Percentiles rank a stretch among this genome's conserved stretches.
These are phyloP conservation scores for Cardamine occulta DNA, from an alignment of 345 rosid genomes.

Conservation along the genomic window DNA sequence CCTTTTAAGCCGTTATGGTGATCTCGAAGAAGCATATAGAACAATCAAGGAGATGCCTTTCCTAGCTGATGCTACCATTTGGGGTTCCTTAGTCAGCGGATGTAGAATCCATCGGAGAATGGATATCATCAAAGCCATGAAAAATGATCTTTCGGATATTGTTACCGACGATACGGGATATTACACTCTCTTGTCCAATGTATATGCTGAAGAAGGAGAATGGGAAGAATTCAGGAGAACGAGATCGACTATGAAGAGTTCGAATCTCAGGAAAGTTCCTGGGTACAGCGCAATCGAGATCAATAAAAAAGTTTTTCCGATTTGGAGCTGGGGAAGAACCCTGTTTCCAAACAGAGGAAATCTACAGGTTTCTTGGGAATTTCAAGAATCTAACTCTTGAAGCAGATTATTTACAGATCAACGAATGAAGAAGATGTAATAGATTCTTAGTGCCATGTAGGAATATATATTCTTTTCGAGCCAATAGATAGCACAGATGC, in stretches of 20 bases:
- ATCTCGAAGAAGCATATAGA: slow-evolving; percentile 64
- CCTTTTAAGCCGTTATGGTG: slow-evolving; percentile 81
- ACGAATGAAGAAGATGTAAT: slow-evolving; percentile 12
- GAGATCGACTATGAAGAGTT: slow-evolving; percentile 53
- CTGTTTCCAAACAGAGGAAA: slow-evolving; percentile 31
- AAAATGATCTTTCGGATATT: slow-evolving; percentile 49
- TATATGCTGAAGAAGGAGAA: slow-evolving; percentile 77
- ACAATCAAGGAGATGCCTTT: slow-evolving; percentile 68
- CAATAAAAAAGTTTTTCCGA: slow-evolving; percentile 37
- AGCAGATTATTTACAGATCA: slow-evolving; percentile 10
- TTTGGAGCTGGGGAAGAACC: slow-evolving; percentile 46
- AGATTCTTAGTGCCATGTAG: slow-evolving; percentile 29
- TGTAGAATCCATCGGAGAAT: slow-evolving; percentile 74
- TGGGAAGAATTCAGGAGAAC: slow-evolving; percentile 62
- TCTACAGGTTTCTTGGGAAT: slow-evolving; percentile 31
- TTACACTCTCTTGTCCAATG: slow-evolving; percentile 67
- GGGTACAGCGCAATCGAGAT: slow-evolving; percentile 57
- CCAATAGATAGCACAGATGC: slow-evolving; percentile 1
- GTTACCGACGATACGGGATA: slow-evolving; percentile 67
- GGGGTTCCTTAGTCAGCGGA: slow-evolving; percentile 79
- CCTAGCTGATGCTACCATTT: slow-evolving; percentile 62
- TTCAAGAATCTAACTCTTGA: slow-evolving; percentile 36
- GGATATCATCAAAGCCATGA: slow-evolving; percentile 62
- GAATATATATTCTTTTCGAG: slow-evolving; percentile 2
- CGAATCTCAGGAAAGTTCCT: slow-evolving; percentile 64